A percentile compares a stretch with the other conserved stretches of the same genome.
Conservation (phyloP, 495 filamentous ascomycete genomes). For the Margaritispora aquatica region DNA sequence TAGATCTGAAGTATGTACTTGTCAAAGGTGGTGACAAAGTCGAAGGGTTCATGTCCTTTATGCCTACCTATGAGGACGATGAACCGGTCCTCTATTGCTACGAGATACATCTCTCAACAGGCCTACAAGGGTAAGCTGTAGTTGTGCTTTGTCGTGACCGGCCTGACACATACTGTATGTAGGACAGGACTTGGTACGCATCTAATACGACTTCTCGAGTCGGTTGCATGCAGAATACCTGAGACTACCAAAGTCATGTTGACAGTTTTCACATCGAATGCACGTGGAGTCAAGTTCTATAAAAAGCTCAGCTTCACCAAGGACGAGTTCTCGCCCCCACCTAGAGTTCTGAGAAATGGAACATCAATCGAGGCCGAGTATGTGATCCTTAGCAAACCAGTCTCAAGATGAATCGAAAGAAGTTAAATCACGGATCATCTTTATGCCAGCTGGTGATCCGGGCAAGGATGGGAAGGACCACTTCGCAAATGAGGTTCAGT, state of each 20-base stretch:
- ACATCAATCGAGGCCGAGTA: slow-evolving; percentile 61
- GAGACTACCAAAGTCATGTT: slow-evolving; percentile 73
- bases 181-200: slow-evolving; percentile 41
- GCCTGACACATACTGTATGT: slow-evolving; percentile 10
- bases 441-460: too few relatives aligned
- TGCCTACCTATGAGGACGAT: slow-evolving; percentile 76
- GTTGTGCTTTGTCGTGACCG: neutral
- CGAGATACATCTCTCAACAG: slow-evolving; percentile 67
- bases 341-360: slow-evolving; percentile 56
- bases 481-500: neutral
- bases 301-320: slow-evolving; percentile 55
- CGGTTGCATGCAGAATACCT: slow-evolving; percentile 36
- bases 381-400: slow-evolving; percentile 60
- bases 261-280: slow-evolving; percentile 71
- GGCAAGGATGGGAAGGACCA: neutral
- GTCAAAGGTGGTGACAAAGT: slow-evolving; percentile 36
- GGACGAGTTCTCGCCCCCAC: slow-evolving; percentile 60
- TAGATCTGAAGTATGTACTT: slow-evolving; percentile 62
- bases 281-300: slow-evolving; percentile 58
- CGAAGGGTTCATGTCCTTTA: slow-evolving; percentile 70
- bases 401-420: too few relatives aligned
- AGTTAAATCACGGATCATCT: too few relatives aligned
- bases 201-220: slow-evolving; percentile 38
- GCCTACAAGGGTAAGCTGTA: slow-evolving; percentile 40
- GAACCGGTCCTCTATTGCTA: slow-evolving; percentile 78